Percentiles rank a stretch among this genome's conserved stretches.
Evolutionary conservation across 1,284 basidiomycete genomes (phyloP).

Genomic region (Ganoderma lucidum): DNA sequence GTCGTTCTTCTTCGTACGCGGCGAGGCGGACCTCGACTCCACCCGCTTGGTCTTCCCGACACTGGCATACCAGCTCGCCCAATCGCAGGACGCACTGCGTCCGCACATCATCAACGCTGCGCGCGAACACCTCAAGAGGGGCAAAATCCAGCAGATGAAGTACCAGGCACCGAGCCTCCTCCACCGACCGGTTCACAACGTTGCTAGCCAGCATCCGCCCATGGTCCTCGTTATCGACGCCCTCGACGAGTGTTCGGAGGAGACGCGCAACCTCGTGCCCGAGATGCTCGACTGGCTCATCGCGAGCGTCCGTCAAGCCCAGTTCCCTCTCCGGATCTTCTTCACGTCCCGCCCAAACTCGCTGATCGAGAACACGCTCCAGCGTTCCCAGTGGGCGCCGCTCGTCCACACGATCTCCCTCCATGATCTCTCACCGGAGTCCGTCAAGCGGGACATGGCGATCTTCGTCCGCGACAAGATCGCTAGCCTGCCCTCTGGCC

Average conservation of each 20-base stretch:
- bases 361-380: conserved; percentile 17
- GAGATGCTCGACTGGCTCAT: conserved; percentile 15
- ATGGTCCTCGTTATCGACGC: conserved; percentile 27
- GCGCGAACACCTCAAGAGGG: conserved; percentile 13
- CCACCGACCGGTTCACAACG: not conserved
- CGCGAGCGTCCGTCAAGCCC: not conserved
- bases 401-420: conserved; percentile 18
- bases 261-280: not conserved
- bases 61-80: conserved; percentile 22
- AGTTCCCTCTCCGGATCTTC: conserved; percentile 27
- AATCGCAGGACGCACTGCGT: not conserved
- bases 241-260: conserved; percentile 24
- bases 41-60: conserved; percentile 18
- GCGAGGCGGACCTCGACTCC: conserved; percentile 6
- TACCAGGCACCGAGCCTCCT: conserved; percentile 8
- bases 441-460: conserved; percentile 23
- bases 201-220: not conserved
- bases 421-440: conserved; percentile 18
- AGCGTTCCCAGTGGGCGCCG: not conserved
- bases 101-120: conserved; percentile 14
- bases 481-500: not conserved
- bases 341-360: conserved; percentile 30
- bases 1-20: conserved; percentile 21
- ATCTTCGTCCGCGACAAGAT: conserved; percentile 14
- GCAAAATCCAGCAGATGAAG: conserved; percentile 11